Conservation (phyloP, 169 alveolate genomes). For the Cryptosporidium bovis region DNA sequence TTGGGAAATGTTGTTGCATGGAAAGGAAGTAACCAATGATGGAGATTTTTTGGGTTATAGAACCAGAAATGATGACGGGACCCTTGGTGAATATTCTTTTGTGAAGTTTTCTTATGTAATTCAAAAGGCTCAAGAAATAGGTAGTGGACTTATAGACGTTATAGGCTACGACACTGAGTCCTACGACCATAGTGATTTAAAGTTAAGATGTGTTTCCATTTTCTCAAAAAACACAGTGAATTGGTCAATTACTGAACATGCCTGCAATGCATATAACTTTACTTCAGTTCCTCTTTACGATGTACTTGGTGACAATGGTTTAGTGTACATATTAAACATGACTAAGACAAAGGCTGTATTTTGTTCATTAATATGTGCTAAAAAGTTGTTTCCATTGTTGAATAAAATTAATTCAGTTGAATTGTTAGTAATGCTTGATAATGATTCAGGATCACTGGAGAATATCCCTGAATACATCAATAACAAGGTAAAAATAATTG, state of each 20-base stretch:
- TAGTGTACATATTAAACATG: constrained; percentile 76
- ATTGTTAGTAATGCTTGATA: constrained; percentile 21
- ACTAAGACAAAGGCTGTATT: constrained; percentile 65
- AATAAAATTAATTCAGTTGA: constrained; percentile 7
- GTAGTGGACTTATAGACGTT: constrained; percentile 47
- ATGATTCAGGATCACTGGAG: constrained; percentile 7
- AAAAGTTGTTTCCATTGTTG: constrained; percentile 23
- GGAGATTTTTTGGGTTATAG: constrained; percentile 39
- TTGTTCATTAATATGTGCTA: constrained; percentile 22
- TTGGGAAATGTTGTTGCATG: constrained; percentile 66
- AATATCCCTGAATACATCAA: constrained; percentile 15
- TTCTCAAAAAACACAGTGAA: constrained; percentile 76
- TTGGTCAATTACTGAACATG: constrained; percentile 80
- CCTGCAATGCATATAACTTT: constrained; percentile 76
- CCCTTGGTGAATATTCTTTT: constrained; percentile 25
- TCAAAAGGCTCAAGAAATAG: constrained; percentile 38
- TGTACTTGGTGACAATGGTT: constrained; percentile 77
- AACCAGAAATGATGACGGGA: constrained; percentile 5
- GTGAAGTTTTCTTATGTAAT: constrained; percentile 41
- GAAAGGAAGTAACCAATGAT: constrained; percentile 48
- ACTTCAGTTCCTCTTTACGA: constrained; percentile 79
- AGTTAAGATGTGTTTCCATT: constrained; percentile 41
- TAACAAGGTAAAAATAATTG: constrained; percentile 28
- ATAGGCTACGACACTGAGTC: constrained; percentile 8
- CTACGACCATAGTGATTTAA: constrained; percentile 18